Percentiles rank a stretch among this genome's conserved stretches.
Evolutionary conservation across 371 early-diverging fungal genomes (phyloP).

Genomic region (Mortierella sp.): DNA sequence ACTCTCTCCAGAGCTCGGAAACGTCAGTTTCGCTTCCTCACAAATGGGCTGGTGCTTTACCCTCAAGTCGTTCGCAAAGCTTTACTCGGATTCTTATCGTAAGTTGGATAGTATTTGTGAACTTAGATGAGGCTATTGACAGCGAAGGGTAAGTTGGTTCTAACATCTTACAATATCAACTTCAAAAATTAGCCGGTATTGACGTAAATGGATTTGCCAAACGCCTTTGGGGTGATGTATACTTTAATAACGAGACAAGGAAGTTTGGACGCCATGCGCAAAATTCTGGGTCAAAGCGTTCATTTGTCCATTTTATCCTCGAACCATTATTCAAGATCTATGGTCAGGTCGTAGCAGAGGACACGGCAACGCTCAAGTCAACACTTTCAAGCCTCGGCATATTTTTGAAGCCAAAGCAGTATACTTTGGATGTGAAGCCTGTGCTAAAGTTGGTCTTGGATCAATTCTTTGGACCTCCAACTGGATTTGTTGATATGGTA

Average conservation of each 20-base stretch:
- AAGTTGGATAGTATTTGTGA: slow-evolving; percentile 17
- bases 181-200: slow-evolving; percentile 63
- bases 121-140: neutral
- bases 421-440: slow-evolving; percentile 84
- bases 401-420: slow-evolving; percentile 82
- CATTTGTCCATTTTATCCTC: slow-evolving; percentile 97
- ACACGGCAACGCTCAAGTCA: slow-evolving; percentile 70
- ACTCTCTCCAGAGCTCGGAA: slow-evolving; percentile 94
- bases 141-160: neutral
- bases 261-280: slow-evolving; percentile 82
- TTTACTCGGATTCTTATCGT: slow-evolving; percentile 87
- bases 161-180: neutral
- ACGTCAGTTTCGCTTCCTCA: slow-evolving; percentile 96
- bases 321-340: slow-evolving; percentile 97
- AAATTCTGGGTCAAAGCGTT: slow-evolving; percentile 72
- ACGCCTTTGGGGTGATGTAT: slow-evolving; percentile 98
- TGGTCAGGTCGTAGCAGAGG: slow-evolving; percentile 87
- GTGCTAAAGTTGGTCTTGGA: slow-evolving; percentile 84
- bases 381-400: slow-evolving; percentile 87
- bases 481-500: slow-evolving; percentile 94
- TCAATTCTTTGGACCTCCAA: slow-evolving; percentile 92
- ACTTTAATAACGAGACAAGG: slow-evolving; percentile 83
- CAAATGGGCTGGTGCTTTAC: slow-evolving; percentile 97
- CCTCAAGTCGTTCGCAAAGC: slow-evolving; percentile 91
- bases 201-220: slow-evolving; percentile 87